Conservation (phyloP, 2,329 filamentous ascomycete species). For the Fusarium stilboides region DNA sequence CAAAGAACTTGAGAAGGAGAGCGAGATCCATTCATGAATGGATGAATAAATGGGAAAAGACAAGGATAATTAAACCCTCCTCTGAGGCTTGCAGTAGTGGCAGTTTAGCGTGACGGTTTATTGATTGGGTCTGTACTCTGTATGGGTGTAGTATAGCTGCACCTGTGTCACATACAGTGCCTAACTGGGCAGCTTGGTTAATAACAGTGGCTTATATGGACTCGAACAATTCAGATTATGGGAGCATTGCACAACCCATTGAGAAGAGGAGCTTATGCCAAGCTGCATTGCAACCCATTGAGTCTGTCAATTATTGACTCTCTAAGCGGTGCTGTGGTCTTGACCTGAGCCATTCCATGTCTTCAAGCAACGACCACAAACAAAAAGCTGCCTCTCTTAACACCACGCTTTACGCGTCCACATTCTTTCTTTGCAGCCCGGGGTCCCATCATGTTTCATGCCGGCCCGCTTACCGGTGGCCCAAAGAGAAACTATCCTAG, state of each 20-base stretch:
- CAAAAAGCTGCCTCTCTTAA: constrained; percentile 3
- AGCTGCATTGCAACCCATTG: not conserved
- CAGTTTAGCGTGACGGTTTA: constrained; percentile 48
- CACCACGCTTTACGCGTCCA: constrained; percentile 16
- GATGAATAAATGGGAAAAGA: constrained; percentile 7
- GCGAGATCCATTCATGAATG: not conserved
- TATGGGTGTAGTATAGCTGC: constrained; percentile 2
- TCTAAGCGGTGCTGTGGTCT: not conserved
- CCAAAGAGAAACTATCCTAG: not conserved
- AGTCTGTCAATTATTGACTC: not conserved
- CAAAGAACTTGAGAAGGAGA: not conserved
- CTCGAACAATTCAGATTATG: no score
- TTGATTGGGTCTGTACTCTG: constrained; percentile 42
- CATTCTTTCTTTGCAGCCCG: not conserved
- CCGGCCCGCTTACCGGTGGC: constrained; percentile 22
- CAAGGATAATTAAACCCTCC: constrained; percentile 38
- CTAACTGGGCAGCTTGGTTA: constrained; percentile 7
- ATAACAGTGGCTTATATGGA: not conserved
- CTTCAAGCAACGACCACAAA: not conserved
- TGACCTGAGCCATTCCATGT: not conserved
- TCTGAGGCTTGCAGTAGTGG: constrained; percentile 45
- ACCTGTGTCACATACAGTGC: constrained; percentile 8
- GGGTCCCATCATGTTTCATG: constrained; percentile 29
- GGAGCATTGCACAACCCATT: not conserved
- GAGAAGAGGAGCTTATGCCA: not conserved